Evolutionary conservation across 1,284 basidiomycete species (phyloP), one percentile per base, ranked within the genome.

Genomic region (Cryptococcus jaspeensis): DNA sequence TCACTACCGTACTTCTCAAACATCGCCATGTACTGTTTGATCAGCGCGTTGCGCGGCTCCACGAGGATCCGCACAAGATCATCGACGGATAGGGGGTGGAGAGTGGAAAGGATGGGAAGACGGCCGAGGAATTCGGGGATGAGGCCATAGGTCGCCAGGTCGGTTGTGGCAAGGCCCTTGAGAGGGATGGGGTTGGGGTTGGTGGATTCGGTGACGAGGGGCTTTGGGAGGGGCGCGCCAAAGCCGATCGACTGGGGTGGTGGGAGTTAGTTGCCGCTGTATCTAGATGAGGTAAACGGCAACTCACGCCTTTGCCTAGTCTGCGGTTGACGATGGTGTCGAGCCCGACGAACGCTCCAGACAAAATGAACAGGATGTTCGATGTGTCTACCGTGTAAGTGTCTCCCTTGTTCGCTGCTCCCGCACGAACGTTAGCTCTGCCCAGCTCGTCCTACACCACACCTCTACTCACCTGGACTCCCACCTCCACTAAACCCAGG

Each of bases 81-180:
- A 52, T 68, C 81, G 69, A 78, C 84, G 72, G 74, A 80, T 1
- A 98, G 81, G 4, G 90, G 86, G 15, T 87, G 79, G 11, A 98
- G 82, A 0, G 90, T 86, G 1, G 92, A 91, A 40, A 93, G 82
- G 36, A 91, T 88, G 4, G 94, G 94, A 18, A 96, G 78, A 35
- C 94, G 88, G 22, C 90, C 92, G 41, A 95, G 83, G 70, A 97
- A 96, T 60, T 96, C 94, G 9, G 94, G 94, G 56, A 98, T 97
- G 62, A 96, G 88, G 0, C 94, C 93, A 66, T 88, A 97, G 80
- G 86, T 84, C 12, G 90, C 83, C 12, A 97, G 80, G 78, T 97
- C 94, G 83, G 66, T 54, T 0, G 74, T 72, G 0, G 72, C 59
- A 8, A 75, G 45, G 47, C 72, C 65, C 67, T 72, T 58, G 53